Percentiles rank a stretch among this genome's conserved stretches.
Conservation (phyloP, 1,139 yeast species). For the Sugiyamaella sp. region DNA sequence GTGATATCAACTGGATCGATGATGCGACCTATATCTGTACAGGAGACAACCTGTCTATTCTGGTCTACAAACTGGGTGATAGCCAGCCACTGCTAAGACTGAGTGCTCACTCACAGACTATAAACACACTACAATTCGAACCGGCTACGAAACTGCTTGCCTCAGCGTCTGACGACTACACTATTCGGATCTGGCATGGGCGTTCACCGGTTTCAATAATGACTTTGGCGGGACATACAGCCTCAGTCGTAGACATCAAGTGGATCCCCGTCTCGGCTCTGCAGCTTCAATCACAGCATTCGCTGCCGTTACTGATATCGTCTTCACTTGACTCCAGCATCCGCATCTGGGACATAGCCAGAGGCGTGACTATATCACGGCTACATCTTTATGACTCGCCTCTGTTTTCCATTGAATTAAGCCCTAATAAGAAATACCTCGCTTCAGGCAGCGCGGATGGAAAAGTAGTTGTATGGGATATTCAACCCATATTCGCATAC, state of each 20-base stretch:
- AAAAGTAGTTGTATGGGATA: constrained; percentile 56
- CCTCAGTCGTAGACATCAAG: constrained; percentile 37
- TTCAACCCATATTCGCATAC: constrained; percentile 27
- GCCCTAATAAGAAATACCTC: constrained; percentile 52
- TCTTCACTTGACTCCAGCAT: constrained; percentile 72
- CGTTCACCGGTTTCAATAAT: constrained; percentile 37
- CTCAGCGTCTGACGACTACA: constrained; percentile 76
- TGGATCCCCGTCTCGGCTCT: constrained; percentile 36
- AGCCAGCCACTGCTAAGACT: constrained; percentile 60
- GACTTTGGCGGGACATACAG: constrained; percentile 37
- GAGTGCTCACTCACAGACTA: constrained; percentile 67
- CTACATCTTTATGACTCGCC: constrained; percentile 53
- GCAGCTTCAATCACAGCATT: constrained; percentile 15
- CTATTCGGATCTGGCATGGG: constrained; percentile 67
- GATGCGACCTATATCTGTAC: constrained; percentile 71
- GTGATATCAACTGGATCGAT: constrained; percentile 74
- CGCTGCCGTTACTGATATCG: constrained; percentile 41
- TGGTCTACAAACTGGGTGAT: constrained; percentile 59
- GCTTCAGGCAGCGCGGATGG: constrained; percentile 71
- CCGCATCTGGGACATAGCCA: constrained; percentile 64
- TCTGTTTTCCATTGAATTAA: constrained; percentile 55
- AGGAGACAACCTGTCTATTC: constrained; percentile 57
- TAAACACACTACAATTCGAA: constrained; percentile 62
- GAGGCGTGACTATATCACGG: constrained; percentile 47
- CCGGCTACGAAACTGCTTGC: constrained; percentile 57